Evolutionary conservation across 2,329 filamentous ascomycete genomes (phyloP).

Genomic region (Alternaria ethzedia): DNA sequence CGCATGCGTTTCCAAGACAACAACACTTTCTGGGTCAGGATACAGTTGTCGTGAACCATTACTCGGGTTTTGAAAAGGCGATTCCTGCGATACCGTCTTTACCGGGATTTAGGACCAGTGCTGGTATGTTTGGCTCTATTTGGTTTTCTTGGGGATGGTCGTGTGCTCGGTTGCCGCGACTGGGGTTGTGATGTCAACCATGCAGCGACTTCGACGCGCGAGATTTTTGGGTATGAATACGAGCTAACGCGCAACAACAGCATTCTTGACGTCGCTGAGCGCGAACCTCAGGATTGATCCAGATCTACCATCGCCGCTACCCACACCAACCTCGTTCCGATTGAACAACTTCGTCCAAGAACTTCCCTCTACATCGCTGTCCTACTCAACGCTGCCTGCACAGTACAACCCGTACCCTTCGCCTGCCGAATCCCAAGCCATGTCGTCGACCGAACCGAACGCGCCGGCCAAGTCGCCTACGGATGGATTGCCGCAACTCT

Average conservation of each 20-base stretch:
- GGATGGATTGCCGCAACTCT: slow-evolving; percentile 62
- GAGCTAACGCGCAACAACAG: slow-evolving; percentile 53
- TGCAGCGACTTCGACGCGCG: not conserved
- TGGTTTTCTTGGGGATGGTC: slow-evolving; percentile 25
- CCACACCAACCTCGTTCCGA: slow-evolving; percentile 66
- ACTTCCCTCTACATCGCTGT: slow-evolving; percentile 58
- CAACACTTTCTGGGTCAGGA: slow-evolving; percentile 33
- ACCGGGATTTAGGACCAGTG: slow-evolving; percentile 48
- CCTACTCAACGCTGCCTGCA: slow-evolving; percentile 53
- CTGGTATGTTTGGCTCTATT: slow-evolving; percentile 39
- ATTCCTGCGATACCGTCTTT: slow-evolving; percentile 46
- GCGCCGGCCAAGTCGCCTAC: slow-evolving; percentile 23
- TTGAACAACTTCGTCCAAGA: slow-evolving; percentile 57
- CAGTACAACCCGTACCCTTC: slow-evolving; percentile 43
- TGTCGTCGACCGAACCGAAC: slow-evolving; percentile 45
- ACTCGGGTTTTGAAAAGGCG: slow-evolving; percentile 42
- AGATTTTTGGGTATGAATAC: not conserved
- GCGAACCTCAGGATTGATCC: slow-evolving; percentile 75
- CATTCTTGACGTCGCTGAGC: slow-evolving; percentile 82
- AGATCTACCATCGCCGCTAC: slow-evolving; percentile 65
- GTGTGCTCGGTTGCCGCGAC: slow-evolving; percentile 23
- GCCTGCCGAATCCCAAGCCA: slow-evolving; percentile 42
- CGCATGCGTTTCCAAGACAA: slow-evolving; percentile 37
- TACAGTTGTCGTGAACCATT: slow-evolving; percentile 43
- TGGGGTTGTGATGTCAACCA: slow-evolving; percentile 3